Base-by-base conservation (phyloP, 2,329 filamentous ascomycete species). In the Microdochium trichocladiopsis region DNA sequence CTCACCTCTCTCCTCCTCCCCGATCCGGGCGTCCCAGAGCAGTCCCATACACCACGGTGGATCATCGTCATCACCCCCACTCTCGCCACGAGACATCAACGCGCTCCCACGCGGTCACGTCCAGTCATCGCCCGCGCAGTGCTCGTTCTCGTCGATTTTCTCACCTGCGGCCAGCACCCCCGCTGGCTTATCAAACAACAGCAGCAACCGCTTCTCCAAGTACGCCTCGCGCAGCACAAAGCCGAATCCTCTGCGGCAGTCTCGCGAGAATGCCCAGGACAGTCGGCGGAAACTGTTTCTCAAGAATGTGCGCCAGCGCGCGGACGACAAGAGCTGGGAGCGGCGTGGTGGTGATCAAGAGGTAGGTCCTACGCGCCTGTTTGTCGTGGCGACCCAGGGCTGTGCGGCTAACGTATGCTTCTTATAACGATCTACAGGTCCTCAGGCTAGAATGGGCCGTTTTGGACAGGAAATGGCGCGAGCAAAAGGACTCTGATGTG, bases 281-380 rank as follows among this genome's bases (percentile, higher is more conserved):
- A 74, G 78, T 51, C 73, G 88, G 53, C 74, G 88, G 48, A 79
- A 80, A 28, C 72, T 87, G 52, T 93, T 93, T 60, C 70, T 93
- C 54, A 81, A 83, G 62, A 87, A 77, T 50, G 83, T 87, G 18
- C 74, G 81, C 53, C 77, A 82, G 60, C 76, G 79, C 41, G 71
- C 76, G 2, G 81, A 86, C 43, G 80, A 87, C 25, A 77, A 72
- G 60, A 70, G 72, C 22, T 86, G 83, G 76, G 74, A 79, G 59
- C 72, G 77, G 50, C 72, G 84, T 57, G 82, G 83, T 24, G 82
- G 84, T 2, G 83, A 87, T 59, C 82, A 85, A 59, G 78, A 81
- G 65, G 74, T 78, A 60, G 66, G 52, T 18, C n/a, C 21, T 22
- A 10, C 9, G 6, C 16, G 3, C 5, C 43, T 18, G 8, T 11